Evolutionary conservation across 2,329 filamentous ascomycete genomes (phyloP), one percentile per base, ranked within the genome.

Genomic region (Aspergillus udagawae): DNA sequence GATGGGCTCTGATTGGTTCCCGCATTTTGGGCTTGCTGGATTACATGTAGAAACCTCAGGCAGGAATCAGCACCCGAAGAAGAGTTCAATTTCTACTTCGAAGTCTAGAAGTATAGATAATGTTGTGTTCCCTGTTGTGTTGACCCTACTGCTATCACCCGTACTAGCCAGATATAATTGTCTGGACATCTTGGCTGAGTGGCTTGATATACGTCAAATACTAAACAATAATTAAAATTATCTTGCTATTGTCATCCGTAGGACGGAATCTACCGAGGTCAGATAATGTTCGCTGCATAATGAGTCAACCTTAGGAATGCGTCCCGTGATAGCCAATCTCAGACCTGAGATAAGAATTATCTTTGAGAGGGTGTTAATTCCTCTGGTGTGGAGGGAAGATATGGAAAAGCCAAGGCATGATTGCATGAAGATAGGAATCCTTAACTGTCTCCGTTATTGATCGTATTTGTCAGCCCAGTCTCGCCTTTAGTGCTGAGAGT

Each of bases 1-100:
- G 14, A 17, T 21, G 6, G 5, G 41, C 41, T 41, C 23, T 55
- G 49, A 55, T 55, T 55, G 54, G 54, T 41, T 55, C 49, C 54
- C 49, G 4, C 49, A 48, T 42, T 38, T 17, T 55, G 20, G 32
- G 12, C 17, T 9, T 47, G 17, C 17, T 8, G 25, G 28, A 3
- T 12, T 29, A 12, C 10, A 29, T 9, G 12, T 28, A 29, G 21
- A 23, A 3, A 23, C n/a, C 21, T 21, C 42, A 23, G 42, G 32
- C 32, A 38, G 5, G 14, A 38, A 38, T 38, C 14, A 38, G 32
- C 4, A 7, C 4, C 6, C 32, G 5, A 38, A 38, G 32, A 17
- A 17, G 14, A 38, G 6, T 17, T 7, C 32, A 17, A 38, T 38
- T 17, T 7, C 3, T 35, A 38, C 14, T 38, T 8, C 14, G 14